Conservation (phyloP, 306 rosid species). For the Inga leiocalycina region DNA sequence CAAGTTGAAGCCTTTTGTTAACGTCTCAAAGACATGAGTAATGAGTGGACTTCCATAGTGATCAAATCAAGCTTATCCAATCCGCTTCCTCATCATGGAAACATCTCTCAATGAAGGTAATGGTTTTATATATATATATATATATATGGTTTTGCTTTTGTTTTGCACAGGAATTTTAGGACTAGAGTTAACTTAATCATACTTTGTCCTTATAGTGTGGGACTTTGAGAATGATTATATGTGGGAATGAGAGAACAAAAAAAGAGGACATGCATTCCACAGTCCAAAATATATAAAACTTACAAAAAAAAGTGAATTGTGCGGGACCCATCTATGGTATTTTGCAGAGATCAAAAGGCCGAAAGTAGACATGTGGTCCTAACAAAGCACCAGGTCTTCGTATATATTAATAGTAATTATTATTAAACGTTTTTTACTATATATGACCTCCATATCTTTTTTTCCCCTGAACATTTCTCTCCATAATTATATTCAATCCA, state of each 20-base stretch:
- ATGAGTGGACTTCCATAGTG: constrained; percentile 54
- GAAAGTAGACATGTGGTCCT: constrained; percentile 44
- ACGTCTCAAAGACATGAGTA: constrained; percentile 25
- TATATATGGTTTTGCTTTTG: constrained; percentile 37
- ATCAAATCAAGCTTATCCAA: constrained; percentile 52
- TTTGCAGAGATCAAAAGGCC: constrained; percentile 58
- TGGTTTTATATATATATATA: neutral
- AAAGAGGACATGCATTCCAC: constrained; percentile 43
- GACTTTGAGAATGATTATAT: constrained; percentile 64
- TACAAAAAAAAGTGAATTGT: neutral
- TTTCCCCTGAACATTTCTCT: neutral
- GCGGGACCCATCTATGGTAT: constrained; percentile 55
- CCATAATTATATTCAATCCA: neutral
- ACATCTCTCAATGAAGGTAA: constrained; percentile 20
- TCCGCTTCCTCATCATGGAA: constrained; percentile 36
- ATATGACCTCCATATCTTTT: constrained; percentile 38
- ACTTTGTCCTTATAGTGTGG: constrained; percentile 58
- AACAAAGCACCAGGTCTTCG: constrained; percentile 32
- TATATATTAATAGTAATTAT: neutral
- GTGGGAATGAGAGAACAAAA: constrained; percentile 48
- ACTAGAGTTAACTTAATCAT: constrained; percentile 29
- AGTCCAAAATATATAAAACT: constrained; percentile 31
- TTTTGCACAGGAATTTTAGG: constrained; percentile 49
- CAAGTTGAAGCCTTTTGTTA: constrained; percentile 20
- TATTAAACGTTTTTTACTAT: constrained; percentile 34